Conservation (phyloP, 257 asterid genomes). For the Orobanche coerulescens region DNA sequence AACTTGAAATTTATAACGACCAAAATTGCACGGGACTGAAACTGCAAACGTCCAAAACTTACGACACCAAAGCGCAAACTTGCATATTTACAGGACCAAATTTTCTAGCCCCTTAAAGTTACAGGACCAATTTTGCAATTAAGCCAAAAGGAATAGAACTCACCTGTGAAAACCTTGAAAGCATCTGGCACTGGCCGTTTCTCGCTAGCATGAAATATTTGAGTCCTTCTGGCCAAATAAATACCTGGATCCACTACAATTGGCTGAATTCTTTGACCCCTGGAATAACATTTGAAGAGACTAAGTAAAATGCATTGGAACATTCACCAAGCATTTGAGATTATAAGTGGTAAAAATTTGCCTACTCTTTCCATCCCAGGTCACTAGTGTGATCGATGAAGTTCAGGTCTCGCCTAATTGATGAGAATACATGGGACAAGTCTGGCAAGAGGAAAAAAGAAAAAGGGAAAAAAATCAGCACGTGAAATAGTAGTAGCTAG, state of each 20-base stretch:
- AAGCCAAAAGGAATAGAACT: neutral
- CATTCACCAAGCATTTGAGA: neutral
- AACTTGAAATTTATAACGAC: too few relatives aligned
- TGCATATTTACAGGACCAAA: neutral
- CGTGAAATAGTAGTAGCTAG: neutral
- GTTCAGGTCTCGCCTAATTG: slow-evolving; percentile 78
- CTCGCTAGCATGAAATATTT: slow-evolving; percentile 86
- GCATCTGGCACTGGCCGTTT: slow-evolving; percentile 90
- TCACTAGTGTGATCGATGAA: slow-evolving; percentile 92
- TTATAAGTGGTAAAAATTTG: slow-evolving; percentile 37
- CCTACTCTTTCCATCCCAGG: slow-evolving; percentile 99
- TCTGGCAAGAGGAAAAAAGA: slow-evolving; percentile 38
- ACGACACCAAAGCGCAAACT: neutral
- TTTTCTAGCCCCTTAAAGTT: neutral
- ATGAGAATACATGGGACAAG: slow-evolving; percentile 87
- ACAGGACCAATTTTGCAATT: neutral
- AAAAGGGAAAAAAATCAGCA: slow-evolving; percentile 12
- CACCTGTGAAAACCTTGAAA: slow-evolving; percentile 85
- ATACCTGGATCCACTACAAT: slow-evolving; percentile 92
- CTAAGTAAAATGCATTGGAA: slow-evolving; percentile 8
- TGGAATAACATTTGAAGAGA: slow-evolving; percentile 31
- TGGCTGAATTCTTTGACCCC: slow-evolving; percentile 73
- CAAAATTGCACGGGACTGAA: neutral
- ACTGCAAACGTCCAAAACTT: neutral
- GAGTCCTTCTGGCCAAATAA: slow-evolving; percentile 80